Evolutionary conservation across 768 basidiomycete species (phyloP).

Genomic region (Floccularia luteovirens): DNA sequence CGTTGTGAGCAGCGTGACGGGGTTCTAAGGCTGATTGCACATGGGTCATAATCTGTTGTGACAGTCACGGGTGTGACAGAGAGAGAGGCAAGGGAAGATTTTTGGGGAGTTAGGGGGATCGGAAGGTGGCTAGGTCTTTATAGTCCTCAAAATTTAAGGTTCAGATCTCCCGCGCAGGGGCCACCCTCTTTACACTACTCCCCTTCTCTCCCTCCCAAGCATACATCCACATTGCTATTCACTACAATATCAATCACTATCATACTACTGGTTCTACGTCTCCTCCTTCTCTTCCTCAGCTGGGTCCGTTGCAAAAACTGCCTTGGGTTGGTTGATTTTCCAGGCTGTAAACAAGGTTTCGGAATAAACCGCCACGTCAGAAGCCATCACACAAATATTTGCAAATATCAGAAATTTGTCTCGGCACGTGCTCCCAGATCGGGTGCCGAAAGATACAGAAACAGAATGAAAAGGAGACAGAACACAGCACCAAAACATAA

Average conservation of each 20-base stretch:
- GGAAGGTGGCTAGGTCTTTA: slow-evolving; percentile 70
- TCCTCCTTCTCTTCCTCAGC: slow-evolving; percentile 52
- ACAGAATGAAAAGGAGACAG: slow-evolving; percentile 12
- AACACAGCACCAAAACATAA: too few species aligned
- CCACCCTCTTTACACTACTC: slow-evolving; percentile 37
- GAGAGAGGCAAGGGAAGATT: slow-evolving; percentile 52
- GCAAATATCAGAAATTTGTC: slow-evolving; percentile 25
- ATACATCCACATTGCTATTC: slow-evolving; percentile 10
- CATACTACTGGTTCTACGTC: too few species aligned
- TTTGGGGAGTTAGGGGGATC: slow-evolving; percentile 71
- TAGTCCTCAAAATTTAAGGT: slow-evolving; percentile 77
- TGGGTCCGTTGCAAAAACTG: slow-evolving; percentile 69
- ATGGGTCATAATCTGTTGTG: slow-evolving; percentile 64
- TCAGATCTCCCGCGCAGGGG: slow-evolving; percentile 77
- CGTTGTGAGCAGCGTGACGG: slow-evolving; percentile 30
- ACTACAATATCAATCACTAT: slow-evolving; percentile 10
- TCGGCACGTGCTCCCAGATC: slow-evolving; percentile 22
- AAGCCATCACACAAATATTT: slow-evolving; percentile 35
- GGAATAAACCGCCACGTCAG: slow-evolving; percentile 62
- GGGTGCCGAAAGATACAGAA: slow-evolving; percentile 3
- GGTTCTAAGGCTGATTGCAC: slow-evolving; percentile 26
- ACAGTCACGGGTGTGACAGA: slow-evolving; percentile 65
- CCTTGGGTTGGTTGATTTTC: slow-evolving; percentile 78
- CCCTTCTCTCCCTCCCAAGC: slow-evolving; percentile 14
- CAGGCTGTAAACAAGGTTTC: slow-evolving; percentile 64